Evolutionary conservation across 75 land plant genomes (phyloP).

Genomic region (Larix kaempferi): DNA sequence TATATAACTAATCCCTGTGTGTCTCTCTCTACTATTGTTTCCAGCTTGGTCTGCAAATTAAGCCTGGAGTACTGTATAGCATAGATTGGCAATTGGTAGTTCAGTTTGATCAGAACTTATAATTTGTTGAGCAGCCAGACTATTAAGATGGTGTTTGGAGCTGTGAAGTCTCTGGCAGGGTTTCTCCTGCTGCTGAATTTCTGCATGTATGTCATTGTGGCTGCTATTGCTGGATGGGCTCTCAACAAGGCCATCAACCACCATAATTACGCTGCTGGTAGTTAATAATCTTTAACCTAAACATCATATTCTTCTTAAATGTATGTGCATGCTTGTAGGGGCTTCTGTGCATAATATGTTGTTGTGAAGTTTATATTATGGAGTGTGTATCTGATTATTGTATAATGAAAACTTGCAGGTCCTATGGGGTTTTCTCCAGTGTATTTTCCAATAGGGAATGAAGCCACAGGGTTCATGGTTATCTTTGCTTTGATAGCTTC

Average conservation of each 20-base stretch:
- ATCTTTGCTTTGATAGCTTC: constrained; percentile 70
- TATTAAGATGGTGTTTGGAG: constrained; percentile 17
- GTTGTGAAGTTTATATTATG: not conserved
- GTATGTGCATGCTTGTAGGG: not conserved
- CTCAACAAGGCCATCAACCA: constrained; percentile 58
- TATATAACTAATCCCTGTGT: not conserved
- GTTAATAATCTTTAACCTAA: not conserved
- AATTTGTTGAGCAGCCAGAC: not conserved
- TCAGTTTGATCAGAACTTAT: not conserved
- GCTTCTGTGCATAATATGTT: not conserved
- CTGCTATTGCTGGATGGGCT: constrained; percentile 71
- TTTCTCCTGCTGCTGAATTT: constrained; percentile 57
- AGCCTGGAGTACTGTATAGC: not conserved
- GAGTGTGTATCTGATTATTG: not conserved
- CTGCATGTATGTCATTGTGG: constrained; percentile 59
- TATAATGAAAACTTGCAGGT: constrained; percentile 25
- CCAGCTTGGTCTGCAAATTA: not conserved
- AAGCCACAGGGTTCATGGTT: constrained; percentile 66
- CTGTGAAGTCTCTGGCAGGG: constrained; percentile 30
- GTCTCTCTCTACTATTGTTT: not conserved
- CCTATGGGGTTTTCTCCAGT: constrained; percentile 48
- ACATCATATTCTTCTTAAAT: not conserved
- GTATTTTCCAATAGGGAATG: constrained; percentile 64
- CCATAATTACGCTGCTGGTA: constrained; percentile 48
- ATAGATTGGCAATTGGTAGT: not conserved